Percentiles rank a stretch among this genome's conserved stretches.
Conservation (phyloP, 2,329 filamentous ascomycete genomes). For the Phaeosphaeria sp. region DNA sequence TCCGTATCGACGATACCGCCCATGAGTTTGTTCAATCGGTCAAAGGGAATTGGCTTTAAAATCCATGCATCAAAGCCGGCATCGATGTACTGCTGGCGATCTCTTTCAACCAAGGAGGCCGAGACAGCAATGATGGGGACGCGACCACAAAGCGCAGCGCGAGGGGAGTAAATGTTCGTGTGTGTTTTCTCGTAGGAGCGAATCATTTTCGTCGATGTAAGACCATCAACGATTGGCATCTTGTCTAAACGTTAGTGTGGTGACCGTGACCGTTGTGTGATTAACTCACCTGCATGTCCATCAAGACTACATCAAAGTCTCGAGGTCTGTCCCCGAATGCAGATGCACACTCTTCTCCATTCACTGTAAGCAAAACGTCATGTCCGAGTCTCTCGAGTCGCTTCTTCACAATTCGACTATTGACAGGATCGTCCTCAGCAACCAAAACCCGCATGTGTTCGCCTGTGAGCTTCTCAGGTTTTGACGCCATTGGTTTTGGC, state of each 20-base stretch:
- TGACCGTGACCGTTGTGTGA: too few relatives aligned
- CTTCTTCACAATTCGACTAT: constrained; percentile 81
- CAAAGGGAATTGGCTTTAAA: constrained; percentile 84
- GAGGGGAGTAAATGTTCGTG: constrained; percentile 62
- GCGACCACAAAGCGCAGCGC: constrained; percentile 67
- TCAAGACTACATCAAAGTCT: constrained; percentile 79
- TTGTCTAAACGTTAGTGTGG: constrained; percentile 44
- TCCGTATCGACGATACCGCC: constrained; percentile 69
- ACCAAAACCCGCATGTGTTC: constrained; percentile 71
- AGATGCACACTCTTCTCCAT: constrained; percentile 82
- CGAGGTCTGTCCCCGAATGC: constrained; percentile 69
- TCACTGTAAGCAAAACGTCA: constrained; percentile 73
- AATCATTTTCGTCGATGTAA: constrained; percentile 83
- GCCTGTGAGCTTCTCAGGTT: constrained; percentile 28
- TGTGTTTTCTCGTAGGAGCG: constrained; percentile 70
- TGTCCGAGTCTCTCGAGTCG: constrained; percentile 79
- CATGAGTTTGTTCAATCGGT: constrained; percentile 72
- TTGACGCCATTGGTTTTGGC: constrained; percentile 13
- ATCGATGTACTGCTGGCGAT: constrained; percentile 72
- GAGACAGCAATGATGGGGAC: constrained; percentile 88
- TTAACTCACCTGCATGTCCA: constrained; percentile 84
- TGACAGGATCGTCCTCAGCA: constrained; percentile 88
- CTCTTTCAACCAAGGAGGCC: constrained; percentile 76
- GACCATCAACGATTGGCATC: constrained; percentile 93
- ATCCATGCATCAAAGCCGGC: constrained; percentile 92